Conservation (phyloP, 352 stramenopile genomes). For the Ophiocytium majus region DNA sequence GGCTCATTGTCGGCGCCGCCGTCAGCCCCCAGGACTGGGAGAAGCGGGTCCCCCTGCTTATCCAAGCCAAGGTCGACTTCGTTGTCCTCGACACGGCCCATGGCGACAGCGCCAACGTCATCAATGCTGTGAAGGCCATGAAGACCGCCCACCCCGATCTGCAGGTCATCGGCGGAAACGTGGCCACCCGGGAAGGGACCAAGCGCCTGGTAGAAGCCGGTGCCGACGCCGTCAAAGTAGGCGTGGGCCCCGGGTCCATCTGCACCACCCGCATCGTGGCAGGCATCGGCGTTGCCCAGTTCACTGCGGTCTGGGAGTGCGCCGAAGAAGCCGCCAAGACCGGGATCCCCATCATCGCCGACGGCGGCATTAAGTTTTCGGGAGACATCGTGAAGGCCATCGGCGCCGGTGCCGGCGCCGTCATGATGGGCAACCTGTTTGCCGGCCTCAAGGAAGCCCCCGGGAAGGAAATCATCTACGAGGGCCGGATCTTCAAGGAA, state of each 20-base stretch:
- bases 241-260: constrained; percentile 97
- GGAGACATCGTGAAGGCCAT: constrained; percentile 98
- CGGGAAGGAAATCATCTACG: constrained; percentile 76
- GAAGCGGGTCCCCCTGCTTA: neutral
- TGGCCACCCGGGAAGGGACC: neutral
- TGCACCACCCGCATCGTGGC: constrained; percentile 98
- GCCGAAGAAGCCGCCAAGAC: neutral
- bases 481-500: neutral
- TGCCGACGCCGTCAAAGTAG: constrained; percentile 47
- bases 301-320: constrained; percentile 75
- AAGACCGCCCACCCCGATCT: neutral
- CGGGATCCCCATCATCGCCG: constrained; percentile 92
- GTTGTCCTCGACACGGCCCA: neutral
- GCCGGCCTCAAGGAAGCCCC: constrained; percentile 94
- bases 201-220: neutral
- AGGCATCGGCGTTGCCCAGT: constrained; percentile 93
- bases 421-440: constrained; percentile 98
- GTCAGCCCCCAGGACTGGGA: neutral
- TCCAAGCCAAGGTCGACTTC: neutral
- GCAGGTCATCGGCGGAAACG: neutral
- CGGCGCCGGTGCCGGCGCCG: constrained; percentile 86
- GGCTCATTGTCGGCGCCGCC: neutral
- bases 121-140: neutral
- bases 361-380: constrained; percentile 94
- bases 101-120: neutral